Base-by-base conservation (phyloP, 495 filamentous ascomycete species). In the Xylaria castorea region DNA sequence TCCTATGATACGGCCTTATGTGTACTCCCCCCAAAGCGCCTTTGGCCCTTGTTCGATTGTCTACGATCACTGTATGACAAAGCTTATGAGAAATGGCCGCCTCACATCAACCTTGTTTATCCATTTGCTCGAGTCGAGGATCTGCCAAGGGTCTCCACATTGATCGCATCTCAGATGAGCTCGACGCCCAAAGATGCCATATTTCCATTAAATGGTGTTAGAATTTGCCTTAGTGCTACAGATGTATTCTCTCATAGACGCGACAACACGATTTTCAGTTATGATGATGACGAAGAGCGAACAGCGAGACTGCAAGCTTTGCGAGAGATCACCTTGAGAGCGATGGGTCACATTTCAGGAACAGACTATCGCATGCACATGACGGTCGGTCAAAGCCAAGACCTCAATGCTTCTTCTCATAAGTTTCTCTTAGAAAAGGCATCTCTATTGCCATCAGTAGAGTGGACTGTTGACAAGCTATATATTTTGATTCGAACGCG, bases 81-180 rank as follows among this genome's bases (percentile, higher is more conserved):
- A 62, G 83, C 82, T 2, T 86, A 86, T 74, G 79, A 76, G 38
- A 87, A 83, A 80, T 90, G 89, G 89, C 87, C 88, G 3, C 86
- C 88, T 7, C 89, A 91, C 71, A 71, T 90, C 73, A 91, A 90
- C 70, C 72, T 91, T 40, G 74, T 89, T 2, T 90, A 91, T 71
- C 89, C 89, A 12, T 91, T 90, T 71, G 87, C 89, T 5, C 75
- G 79, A 4, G 73, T 79, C 20, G 78, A 81, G 30, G 60, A 57
- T 25, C 79, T 87, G 73, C 75, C 34, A 69, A 78, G 3, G 18
- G 64, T 27, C 64, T 83, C 42, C 5, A 36, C 69, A 22, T 80
- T 79, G n/a, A 71, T 80, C 34, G 64, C 67, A 42, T 71, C 74
- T n/a, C 62, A 81, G 25, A 74, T 71, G 42, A 65, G 62, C 67